These are phyloP conservation scores for Mycena belliarum DNA, from an alignment of 768 basidiomycete genomes.

Conservation along the genomic window DNA sequence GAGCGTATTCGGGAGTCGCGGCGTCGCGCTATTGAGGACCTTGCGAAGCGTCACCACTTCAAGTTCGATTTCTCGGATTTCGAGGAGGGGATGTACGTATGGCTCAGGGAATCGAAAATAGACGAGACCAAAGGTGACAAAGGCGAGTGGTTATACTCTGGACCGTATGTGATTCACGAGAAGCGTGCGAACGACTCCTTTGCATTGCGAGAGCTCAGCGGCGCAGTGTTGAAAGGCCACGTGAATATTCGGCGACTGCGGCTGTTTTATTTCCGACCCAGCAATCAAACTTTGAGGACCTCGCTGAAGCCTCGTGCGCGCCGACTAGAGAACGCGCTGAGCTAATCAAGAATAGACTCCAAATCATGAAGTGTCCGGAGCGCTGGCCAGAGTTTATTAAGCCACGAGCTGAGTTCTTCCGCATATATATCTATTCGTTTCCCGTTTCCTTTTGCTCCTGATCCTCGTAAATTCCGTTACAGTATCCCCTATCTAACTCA, in stretches of 20 bases:
- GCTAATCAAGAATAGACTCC: too few relatives aligned
- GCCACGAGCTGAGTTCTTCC: too few relatives aligned
- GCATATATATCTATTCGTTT: too few relatives aligned
- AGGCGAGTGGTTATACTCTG: conserved; percentile 28
- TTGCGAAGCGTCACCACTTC: conserved; percentile 17
- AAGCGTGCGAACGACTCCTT: conserved; percentile 15
- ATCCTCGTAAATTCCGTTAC: too few relatives aligned
- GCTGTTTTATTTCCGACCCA: conserved; percentile 20
- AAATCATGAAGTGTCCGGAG: too few relatives aligned
- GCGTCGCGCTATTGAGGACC: conserved; percentile 24
- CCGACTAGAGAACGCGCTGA: too few relatives aligned
- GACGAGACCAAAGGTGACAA: conserved; percentile 33
- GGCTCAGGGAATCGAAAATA: conserved; percentile 31
- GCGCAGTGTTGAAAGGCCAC: conserved; percentile 20
- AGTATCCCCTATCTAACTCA: too few relatives aligned
- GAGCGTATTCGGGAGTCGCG: conserved; percentile 4
- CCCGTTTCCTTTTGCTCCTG: too few relatives aligned
- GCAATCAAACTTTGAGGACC: not conserved
- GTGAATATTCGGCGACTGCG: conserved; percentile 21
- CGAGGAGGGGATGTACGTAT: conserved; percentile 31
- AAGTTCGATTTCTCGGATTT: conserved; percentile 22
- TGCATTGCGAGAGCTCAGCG: conserved; percentile 24
- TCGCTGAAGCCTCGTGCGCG: not conserved
- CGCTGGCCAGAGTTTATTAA: too few relatives aligned
- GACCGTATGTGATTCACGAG: conserved; percentile 31